Evolutionary conservation across 2,329 filamentous ascomycete species (phyloP).

Genomic region (Talaromyces islandicus): DNA sequence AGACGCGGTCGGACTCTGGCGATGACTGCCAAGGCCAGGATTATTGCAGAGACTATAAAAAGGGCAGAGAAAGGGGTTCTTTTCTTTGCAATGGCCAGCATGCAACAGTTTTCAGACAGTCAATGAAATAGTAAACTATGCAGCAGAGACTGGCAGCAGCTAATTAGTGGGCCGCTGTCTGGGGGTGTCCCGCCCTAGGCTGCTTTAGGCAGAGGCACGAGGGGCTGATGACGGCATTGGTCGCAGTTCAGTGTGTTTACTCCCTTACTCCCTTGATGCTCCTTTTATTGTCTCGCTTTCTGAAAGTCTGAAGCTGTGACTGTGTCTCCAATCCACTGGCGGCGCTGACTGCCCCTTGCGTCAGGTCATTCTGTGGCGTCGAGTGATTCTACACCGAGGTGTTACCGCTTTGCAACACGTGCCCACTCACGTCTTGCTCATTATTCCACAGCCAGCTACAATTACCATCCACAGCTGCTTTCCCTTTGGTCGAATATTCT

Average conservation of each 20-base stretch:
- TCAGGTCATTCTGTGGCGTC: background rate
- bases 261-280: background rate
- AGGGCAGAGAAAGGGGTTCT: conserved; percentile 18
- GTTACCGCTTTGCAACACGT: background rate
- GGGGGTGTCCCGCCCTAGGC: conserved; percentile 8
- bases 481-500: background rate
- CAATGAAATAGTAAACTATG: background rate
- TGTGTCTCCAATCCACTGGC: background rate
- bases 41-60: conserved; percentile 31
- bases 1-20: conserved; percentile 35
- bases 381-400: background rate
- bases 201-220: background rate
- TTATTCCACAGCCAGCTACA: background rate
- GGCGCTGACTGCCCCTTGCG: background rate
- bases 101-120: background rate
- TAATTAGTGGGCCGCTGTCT: no score
- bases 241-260: background rate
- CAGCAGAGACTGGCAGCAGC: background rate
- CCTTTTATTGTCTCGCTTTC: background rate
- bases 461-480: background rate
- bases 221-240: conserved; percentile 11
- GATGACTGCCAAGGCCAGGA: conserved; percentile 39
- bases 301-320: background rate
- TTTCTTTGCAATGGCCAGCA: background rate
- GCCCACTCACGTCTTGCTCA: background rate